Evolutionary conservation across 768 basidiomycete species (phyloP).

Genomic region (Coprinopsis cinerea): DNA sequence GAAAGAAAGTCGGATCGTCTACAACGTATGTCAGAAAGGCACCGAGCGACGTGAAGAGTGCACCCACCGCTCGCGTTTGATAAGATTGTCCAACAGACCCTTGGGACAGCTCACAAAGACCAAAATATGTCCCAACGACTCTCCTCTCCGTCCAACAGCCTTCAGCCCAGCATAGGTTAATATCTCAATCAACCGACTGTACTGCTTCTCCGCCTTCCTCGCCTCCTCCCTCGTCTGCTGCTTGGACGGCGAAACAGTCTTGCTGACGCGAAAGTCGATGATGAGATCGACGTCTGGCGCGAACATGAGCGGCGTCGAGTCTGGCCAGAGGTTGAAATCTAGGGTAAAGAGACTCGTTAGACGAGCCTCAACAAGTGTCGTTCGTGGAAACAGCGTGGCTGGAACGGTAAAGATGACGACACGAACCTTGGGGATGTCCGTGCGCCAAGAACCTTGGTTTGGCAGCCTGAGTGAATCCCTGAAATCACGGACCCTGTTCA

Average conservation of each 20-base stretch:
- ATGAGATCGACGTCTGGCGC: slow-evolving; percentile 65
- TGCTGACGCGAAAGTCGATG: slow-evolving; percentile 58
- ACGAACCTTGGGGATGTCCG: too few species aligned
- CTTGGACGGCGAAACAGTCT: slow-evolving; percentile 48
- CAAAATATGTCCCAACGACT: slow-evolving; percentile 66
- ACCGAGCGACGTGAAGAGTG: not conserved
- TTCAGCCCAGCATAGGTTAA: slow-evolving; percentile 60
- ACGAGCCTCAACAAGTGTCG: not conserved
- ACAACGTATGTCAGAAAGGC: not conserved
- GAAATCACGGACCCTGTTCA: too few species aligned
- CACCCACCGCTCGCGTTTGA: slow-evolving; percentile 69
- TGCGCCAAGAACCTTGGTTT: too few species aligned
- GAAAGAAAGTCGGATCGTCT: slow-evolving; percentile 76
- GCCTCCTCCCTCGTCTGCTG: slow-evolving; percentile 57
- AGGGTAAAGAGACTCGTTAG: not conserved
- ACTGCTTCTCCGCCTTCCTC: slow-evolving; percentile 63
- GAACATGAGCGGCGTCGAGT: slow-evolving; percentile 7
- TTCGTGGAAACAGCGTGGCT: slow-evolving; percentile 11
- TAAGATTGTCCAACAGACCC: slow-evolving; percentile 53
- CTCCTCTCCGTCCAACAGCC: slow-evolving; percentile 73
- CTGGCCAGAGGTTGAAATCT: slow-evolving; percentile 3
- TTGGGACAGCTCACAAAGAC: slow-evolving; percentile 71
- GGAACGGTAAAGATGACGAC: slow-evolving; percentile 9
- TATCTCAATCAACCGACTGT: slow-evolving; percentile 53
- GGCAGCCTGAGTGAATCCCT: too few species aligned